Conservation (phyloP, 176 grass and related monocot genomes). For the Pharus latifolius region DNA sequence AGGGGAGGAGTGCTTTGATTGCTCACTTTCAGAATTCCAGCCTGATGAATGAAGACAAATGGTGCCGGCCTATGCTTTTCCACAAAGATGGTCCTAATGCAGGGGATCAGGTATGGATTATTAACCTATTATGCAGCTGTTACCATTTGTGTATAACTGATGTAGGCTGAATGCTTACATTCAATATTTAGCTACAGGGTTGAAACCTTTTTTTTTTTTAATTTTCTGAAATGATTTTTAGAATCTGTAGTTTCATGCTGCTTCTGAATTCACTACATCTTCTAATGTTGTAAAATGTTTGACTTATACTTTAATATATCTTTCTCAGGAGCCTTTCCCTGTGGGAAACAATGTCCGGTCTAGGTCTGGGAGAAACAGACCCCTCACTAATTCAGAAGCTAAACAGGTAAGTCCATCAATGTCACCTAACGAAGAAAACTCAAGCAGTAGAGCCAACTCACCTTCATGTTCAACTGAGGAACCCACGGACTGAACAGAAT, state of each 20-base stretch:
- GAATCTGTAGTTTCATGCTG: neutral
- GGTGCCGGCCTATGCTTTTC: conserved; percentile 86
- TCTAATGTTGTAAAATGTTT: neutral
- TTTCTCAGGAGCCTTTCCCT: conserved; percentile 66
- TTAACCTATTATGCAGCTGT: neutral
- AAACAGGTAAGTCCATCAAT: conserved; percentile 15
- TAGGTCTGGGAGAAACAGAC: conserved; percentile 43
- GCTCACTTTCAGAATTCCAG: conserved; percentile 95
- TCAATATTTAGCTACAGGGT: too few species aligned
- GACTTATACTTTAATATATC: neutral
- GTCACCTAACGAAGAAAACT: conserved; percentile 22
- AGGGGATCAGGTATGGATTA: conserved; percentile 57
- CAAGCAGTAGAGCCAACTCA: neutral
- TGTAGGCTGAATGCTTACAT: too few species aligned
- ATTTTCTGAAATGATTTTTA: neutral
- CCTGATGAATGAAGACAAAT: conserved; percentile 95
- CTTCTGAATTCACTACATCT: too few species aligned
- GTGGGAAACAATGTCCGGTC: conserved; percentile 40
- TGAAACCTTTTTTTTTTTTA: too few species aligned
- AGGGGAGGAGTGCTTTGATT: conserved; percentile 75
- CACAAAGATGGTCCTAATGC: conserved; percentile 82
- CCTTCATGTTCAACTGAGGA: conserved; percentile 7
- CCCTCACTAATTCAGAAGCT: conserved; percentile 8
- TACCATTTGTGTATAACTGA: neutral
- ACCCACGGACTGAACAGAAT: neutral